phyloP scores from a whole-genome alignment of 2,329 filamentous ascomycete species.

The Pyrenochaeta sp. region DNA sequence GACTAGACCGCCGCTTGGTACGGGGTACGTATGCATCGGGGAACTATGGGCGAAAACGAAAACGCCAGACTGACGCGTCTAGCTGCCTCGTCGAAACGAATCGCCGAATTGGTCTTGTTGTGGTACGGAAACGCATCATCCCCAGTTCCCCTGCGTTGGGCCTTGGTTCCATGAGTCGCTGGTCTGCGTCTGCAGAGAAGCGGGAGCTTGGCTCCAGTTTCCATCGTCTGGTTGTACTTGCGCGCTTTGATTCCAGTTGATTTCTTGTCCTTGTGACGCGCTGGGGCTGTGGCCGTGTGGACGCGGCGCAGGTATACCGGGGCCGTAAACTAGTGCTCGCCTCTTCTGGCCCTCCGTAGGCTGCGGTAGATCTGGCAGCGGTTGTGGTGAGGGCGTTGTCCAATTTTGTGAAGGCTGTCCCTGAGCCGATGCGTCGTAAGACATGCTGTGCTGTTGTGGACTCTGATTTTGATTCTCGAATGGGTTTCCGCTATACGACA shows the following conservation, averaged over 20 bases:
- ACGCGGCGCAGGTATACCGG: conserved; percentile 26
- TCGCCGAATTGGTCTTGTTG: background rate
- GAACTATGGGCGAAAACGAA: too few relatives aligned
- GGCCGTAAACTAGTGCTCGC: conserved; percentile 42
- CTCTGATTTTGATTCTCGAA: conserved; percentile 27
- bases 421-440: conserved; percentile 23
- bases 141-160: conserved; percentile 10
- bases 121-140: background rate
- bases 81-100: too few relatives aligned
- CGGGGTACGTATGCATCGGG: too few relatives aligned
- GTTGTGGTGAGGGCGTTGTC: conserved; percentile 38
- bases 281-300: conserved; percentile 19
- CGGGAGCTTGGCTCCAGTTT: conserved; percentile 8
- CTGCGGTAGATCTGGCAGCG: conserved; percentile 42
- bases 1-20: too few relatives aligned
- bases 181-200: conserved; percentile 8
- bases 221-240: conserved; percentile 6
- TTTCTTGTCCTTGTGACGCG: conserved; percentile 3
- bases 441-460: conserved; percentile 20
- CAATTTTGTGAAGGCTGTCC: conserved; percentile 23
- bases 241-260: conserved; percentile 4
- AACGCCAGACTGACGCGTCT: too few relatives aligned
- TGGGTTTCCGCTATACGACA: conserved; percentile 36
- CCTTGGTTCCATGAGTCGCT: conserved; percentile 6
- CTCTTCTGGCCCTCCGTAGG: conserved; percentile 42